Evolutionary conservation across 768 basidiomycete genomes (phyloP).

Genomic region (Tulasnella sp.): DNA sequence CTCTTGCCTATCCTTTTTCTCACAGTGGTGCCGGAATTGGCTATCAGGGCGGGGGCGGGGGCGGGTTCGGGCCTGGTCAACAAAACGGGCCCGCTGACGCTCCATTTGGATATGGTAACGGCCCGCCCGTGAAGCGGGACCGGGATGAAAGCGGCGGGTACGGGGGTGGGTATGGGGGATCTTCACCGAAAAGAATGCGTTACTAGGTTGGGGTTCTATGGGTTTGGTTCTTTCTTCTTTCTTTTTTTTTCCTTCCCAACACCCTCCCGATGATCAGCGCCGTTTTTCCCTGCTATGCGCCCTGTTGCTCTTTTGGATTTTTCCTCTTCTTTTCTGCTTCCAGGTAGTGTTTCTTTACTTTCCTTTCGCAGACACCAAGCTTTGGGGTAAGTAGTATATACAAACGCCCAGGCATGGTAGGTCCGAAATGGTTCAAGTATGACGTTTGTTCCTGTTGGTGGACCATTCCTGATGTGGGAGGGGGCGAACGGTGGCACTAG

Average conservation of each 20-base stretch:
- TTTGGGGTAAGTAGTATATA: slow-evolving; percentile 30
- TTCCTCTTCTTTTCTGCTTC: not conserved
- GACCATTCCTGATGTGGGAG: slow-evolving; percentile 9
- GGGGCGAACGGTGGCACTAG: slow-evolving; percentile 11
- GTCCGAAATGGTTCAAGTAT: slow-evolving; percentile 7
- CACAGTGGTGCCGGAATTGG: slow-evolving; percentile 76
- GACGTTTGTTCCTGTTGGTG: not conserved
- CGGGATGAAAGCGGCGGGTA: slow-evolving; percentile 53
- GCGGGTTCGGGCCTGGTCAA: slow-evolving; percentile 53
- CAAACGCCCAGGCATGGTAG: slow-evolving; percentile 18
- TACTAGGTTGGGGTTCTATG: slow-evolving; percentile 31
- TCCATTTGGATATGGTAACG: slow-evolving; percentile 33
- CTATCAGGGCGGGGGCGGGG: slow-evolving; percentile 63
- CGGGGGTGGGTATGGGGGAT: slow-evolving; percentile 61
- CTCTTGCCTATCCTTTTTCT: slow-evolving; percentile 41
- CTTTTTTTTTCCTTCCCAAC: not conserved
- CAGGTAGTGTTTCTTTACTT: not conserved
- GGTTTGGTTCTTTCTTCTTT: slow-evolving; percentile 17
- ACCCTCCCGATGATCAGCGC: not conserved
- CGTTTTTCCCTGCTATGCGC: slow-evolving; percentile 15
- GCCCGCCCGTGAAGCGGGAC: slow-evolving; percentile 34
- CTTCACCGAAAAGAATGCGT: slow-evolving; percentile 74
- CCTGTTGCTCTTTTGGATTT: slow-evolving; percentile 20
- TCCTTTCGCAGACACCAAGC: slow-evolving; percentile 18
- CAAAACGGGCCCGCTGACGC: slow-evolving; percentile 44